Percentiles rank a stretch among this genome's conserved stretches.
Evolutionary conservation across 768 basidiomycete genomes (phyloP).

Genomic region (Boletus patriciae): DNA sequence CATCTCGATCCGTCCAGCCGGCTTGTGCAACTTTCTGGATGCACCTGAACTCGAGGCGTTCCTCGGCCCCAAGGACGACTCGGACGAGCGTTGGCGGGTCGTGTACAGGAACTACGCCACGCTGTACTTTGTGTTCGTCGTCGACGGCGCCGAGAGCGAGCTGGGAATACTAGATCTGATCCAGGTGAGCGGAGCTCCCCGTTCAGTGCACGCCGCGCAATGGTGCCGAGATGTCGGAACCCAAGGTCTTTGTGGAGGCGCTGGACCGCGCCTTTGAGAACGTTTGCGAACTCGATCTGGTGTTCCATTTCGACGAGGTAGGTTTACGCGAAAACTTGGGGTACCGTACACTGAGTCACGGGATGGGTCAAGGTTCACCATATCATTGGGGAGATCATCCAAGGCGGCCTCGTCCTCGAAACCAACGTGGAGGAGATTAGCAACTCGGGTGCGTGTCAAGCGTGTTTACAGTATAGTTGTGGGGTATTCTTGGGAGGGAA

Average conservation of each 20-base stretch:
- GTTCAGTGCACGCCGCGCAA: neutral
- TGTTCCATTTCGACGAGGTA: conserved; percentile 99
- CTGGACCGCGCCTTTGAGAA: conserved; percentile 96
- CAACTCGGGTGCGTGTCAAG: conserved; percentile 51
- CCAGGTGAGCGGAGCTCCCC: conserved; percentile 57
- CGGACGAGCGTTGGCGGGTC: conserved; percentile 72
- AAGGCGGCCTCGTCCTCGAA: conserved; percentile 94
- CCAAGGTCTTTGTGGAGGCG: conserved; percentile 90
- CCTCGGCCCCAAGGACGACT: conserved; percentile 52
- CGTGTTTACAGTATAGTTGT: neutral
- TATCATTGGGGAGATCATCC: conserved; percentile 93
- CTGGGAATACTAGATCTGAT: conserved; percentile 95
- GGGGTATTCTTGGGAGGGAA: conserved; percentile 2
- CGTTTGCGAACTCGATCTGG: conserved; percentile 96
- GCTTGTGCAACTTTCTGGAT: conserved; percentile 95
- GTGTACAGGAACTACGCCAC: conserved; percentile 97
- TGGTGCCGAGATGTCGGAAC: conserved; percentile 2
- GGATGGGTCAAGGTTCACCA: conserved; percentile 66
- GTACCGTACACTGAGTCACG: conserved; percentile 1
- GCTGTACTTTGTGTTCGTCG: conserved; percentile 95
- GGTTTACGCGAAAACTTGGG: conserved; percentile 13
- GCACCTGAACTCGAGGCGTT: conserved; percentile 82
- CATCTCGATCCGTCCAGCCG: conserved; percentile 75
- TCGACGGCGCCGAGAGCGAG: conserved; percentile 95
- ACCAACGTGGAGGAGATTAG: conserved; percentile 90